Conservation (phyloP, 352 stramenopile species). For the Globisporangium barbulae region DNA sequence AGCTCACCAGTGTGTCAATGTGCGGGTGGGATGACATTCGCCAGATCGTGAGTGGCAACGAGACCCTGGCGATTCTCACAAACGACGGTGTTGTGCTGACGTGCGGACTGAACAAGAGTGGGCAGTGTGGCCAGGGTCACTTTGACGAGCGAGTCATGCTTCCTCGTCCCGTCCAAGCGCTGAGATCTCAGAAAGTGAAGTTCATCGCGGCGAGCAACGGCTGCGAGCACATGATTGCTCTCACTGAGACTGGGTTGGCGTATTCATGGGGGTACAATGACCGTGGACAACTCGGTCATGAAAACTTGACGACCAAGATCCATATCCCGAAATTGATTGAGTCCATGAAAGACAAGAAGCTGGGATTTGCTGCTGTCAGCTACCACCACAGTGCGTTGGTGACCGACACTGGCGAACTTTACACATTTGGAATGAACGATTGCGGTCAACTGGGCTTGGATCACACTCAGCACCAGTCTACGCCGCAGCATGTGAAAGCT, state of each 20-base stretch:
- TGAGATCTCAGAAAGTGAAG: conserved; percentile 76
- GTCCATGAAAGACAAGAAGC: conserved; percentile 78
- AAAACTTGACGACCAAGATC: conserved; percentile 83
- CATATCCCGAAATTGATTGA: conserved; percentile 84
- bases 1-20: conserved; percentile 71
- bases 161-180: conserved; percentile 66
- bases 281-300: conserved; percentile 79
- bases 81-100: conserved; percentile 79
- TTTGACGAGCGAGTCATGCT: conserved; percentile 88
- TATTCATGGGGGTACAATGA: conserved; percentile 91
- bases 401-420: conserved; percentile 71
- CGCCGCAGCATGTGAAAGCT: conserved; percentile 69
- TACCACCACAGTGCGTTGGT: conserved; percentile 85
- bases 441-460: conserved; percentile 83
- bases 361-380: conserved; percentile 75
- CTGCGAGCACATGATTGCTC: conserved; percentile 85
- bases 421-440: conserved; percentile 90
- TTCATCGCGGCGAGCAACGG: conserved; percentile 86
- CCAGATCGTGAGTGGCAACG: conserved; percentile 82
- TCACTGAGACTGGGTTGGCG: conserved; percentile 74
- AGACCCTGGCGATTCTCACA: conserved; percentile 78
- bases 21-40: conserved; percentile 83
- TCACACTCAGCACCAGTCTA: conserved; percentile 72
- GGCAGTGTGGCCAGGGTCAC: conserved; percentile 84
- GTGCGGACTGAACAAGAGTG: conserved; percentile 86